phyloP scores from a whole-genome alignment of 106 monocot genomes.

The Posidonia australis region DNA sequence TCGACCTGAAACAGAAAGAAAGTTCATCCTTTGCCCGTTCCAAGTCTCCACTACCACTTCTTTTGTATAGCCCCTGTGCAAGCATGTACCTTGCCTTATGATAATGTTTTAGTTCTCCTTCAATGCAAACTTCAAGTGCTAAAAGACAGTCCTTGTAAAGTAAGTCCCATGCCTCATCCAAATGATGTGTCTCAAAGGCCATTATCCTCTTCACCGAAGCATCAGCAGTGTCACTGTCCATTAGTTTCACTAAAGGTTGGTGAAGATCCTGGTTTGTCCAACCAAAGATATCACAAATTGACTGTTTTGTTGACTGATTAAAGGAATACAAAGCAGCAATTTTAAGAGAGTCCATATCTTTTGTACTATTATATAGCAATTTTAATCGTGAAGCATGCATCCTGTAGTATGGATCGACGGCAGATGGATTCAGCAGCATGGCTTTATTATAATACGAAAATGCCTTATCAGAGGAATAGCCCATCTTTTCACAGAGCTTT shows the following conservation, averaged over 20 bases:
- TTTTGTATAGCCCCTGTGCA: constrained; percentile 70
- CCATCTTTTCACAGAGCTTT: constrained; percentile 92
- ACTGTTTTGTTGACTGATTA: constrained; percentile 45
- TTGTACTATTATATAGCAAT: constrained; percentile 64
- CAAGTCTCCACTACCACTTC: constrained; percentile 53
- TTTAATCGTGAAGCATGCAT: constrained; percentile 91
- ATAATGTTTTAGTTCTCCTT: constrained; percentile 97
- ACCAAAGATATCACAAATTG: constrained; percentile 34
- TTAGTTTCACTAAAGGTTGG: constrained; percentile 9
- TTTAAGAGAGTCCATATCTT: constrained; percentile 47
- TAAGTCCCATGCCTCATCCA: constrained; percentile 72
- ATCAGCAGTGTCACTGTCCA: constrained; percentile 22
- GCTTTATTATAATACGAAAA: constrained; percentile 81
- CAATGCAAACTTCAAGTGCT: constrained; percentile 64
- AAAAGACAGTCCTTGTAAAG: constrained; percentile 78
- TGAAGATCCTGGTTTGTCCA: constrained; percentile 36
- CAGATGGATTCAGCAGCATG: constrained; percentile 64
- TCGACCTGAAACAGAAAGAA: constrained; percentile 91
- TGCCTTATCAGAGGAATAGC: constrained; percentile 51
- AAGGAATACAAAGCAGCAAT: constrained; percentile 64
- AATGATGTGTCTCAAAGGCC: constrained; percentile 24
- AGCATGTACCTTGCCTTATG: constrained; percentile 86
- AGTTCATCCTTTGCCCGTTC: constrained; percentile 92
- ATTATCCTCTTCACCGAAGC: constrained; percentile 13
- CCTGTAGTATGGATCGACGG: constrained; percentile 88